These are phyloP conservation scores for Gossypium australe DNA, from an alignment of 345 rosid genomes.

Conservation along the genomic window DNA sequence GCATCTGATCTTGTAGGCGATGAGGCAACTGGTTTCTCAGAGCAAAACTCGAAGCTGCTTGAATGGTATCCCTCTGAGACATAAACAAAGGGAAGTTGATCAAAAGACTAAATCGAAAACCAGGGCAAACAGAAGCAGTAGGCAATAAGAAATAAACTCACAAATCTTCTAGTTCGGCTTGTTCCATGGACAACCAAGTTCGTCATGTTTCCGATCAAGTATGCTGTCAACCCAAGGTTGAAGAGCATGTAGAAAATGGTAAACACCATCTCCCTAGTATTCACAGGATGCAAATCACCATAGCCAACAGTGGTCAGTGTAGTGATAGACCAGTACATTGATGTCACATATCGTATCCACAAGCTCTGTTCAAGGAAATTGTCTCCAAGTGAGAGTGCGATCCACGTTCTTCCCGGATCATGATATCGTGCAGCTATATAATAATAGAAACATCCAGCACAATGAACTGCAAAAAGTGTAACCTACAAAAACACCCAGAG, in stretches of 20 bases:
- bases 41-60: constrained; percentile 70
- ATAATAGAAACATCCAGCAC: constrained; percentile 88
- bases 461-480: constrained; percentile 84
- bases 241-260: constrained; percentile 89
- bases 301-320: constrained; percentile 91
- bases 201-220: constrained; percentile 97
- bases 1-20: constrained; percentile 75
- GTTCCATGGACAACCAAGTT: constrained; percentile 95
- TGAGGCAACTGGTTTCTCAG: constrained; percentile 53
- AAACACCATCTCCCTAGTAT: constrained; percentile 76
- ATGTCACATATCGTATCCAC: constrained; percentile 73
- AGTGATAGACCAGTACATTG: constrained; percentile 95
- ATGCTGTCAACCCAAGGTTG: constrained; percentile 86
- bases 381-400: constrained; percentile 39
- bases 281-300: constrained; percentile 92
- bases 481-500: constrained; percentile 44
- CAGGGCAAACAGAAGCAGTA: not conserved
- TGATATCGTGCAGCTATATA: constrained; percentile 64
- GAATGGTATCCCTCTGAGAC: constrained; percentile 62
- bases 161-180: constrained; percentile 85
- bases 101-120: not conserved
- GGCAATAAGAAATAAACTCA: constrained; percentile 29
- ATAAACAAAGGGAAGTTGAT: not conserved
- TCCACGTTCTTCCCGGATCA: constrained; percentile 63
- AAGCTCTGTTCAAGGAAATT: constrained; percentile 46